Base-by-base conservation (phyloP, 768 basidiomycete genomes). In the Lyophyllum atratum region DNA sequence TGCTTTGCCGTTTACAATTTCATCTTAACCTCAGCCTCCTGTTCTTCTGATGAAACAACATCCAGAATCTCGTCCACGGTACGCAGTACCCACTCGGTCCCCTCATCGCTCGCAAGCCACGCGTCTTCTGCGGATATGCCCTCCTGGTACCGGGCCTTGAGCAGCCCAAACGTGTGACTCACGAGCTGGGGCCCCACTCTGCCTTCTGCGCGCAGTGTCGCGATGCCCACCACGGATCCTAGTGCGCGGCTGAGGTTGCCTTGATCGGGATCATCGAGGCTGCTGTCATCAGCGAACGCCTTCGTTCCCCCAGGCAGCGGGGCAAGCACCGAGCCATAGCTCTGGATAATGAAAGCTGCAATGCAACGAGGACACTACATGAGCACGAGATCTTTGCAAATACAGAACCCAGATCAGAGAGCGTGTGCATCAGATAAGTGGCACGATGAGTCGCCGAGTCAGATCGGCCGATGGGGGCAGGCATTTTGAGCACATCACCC, bases 161-260 rank as follows among this genome's bases (percentile, higher is more conserved):
- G 85, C 63, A 96, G 81, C 12, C 94, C 94, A 71, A 92, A 94
- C 48, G 90, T 87, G 70, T 96, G 94, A 70, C 92, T 93, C 11
- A 77, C 87, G 56, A 96, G 79, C 70, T 96, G 94, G 7, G 93
- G 92, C 22, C 85, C 92, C 59, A 95, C 94, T 45, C 88, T 79
- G 26, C 83, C 86, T 66, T 95, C 92, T 26, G 94, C 86, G 56
- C 94, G 87, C 50, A 96, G 82, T 58, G 91, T 87, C 24, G 94
- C 88, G 45, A 90, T 86, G 28, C 90, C 94, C 59, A 93, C 87
- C 39, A 95, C 83, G 31, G 92, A 94, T 50, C 92, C 87, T 69
- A 94, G 69, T 37, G 89, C 85, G 60, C 94, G 86, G 70, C 90
- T 92, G 61, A 96, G 80, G 75, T 92, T 92, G 57, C 90, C 90